Evolutionary conservation across 1,284 basidiomycete genomes (phyloP).

Genomic region (Ganoderma sinense): DNA sequence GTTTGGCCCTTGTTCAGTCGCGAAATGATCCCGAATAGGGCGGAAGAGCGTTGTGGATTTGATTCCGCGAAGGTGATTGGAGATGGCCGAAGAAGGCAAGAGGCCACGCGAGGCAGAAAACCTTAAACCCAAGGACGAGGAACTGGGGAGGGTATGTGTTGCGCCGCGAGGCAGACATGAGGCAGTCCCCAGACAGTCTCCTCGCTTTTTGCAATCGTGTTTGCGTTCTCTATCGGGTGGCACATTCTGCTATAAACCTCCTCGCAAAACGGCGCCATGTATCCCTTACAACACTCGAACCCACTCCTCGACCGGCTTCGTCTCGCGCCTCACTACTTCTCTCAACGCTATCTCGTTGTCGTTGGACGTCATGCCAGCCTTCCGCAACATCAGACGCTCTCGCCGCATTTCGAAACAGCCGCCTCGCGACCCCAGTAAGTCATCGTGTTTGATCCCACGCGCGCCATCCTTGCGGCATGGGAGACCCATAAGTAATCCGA

Average conservation of each 20-base stretch:
- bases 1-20: not conserved
- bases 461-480: not conserved
- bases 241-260: slow-evolving; percentile 24
- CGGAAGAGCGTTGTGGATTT: slow-evolving; percentile 4
- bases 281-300: slow-evolving; percentile 23
- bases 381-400: slow-evolving; percentile 45
- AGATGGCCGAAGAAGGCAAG: slow-evolving; percentile 23
- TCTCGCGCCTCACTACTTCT: slow-evolving; percentile 11
- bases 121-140: slow-evolving; percentile 7
- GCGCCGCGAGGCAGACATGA: slow-evolving; percentile 31
- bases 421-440: slow-evolving; percentile 35
- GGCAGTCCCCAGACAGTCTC: slow-evolving; percentile 17
- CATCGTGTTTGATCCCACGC: slow-evolving; percentile 13
- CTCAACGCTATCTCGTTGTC: slow-evolving; percentile 5
- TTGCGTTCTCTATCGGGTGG: slow-evolving; percentile 27
- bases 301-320: slow-evolving; percentile 18
- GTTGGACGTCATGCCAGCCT: slow-evolving; percentile 40
- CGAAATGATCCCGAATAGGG: not conserved
- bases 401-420: slow-evolving; percentile 48
- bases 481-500: slow-evolving; percentile 9
- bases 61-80: slow-evolving; percentile 20
- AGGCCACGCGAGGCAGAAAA: slow-evolving; percentile 23
- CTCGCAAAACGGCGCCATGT: slow-evolving; percentile 20
- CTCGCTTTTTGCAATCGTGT: slow-evolving; percentile 13
- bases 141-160: slow-evolving; percentile 4